Evolutionary conservation across 805 yeast genomes (phyloP), one percentile per base, ranked within the genome.

Genomic region (Peterozyma toletana): DNA sequence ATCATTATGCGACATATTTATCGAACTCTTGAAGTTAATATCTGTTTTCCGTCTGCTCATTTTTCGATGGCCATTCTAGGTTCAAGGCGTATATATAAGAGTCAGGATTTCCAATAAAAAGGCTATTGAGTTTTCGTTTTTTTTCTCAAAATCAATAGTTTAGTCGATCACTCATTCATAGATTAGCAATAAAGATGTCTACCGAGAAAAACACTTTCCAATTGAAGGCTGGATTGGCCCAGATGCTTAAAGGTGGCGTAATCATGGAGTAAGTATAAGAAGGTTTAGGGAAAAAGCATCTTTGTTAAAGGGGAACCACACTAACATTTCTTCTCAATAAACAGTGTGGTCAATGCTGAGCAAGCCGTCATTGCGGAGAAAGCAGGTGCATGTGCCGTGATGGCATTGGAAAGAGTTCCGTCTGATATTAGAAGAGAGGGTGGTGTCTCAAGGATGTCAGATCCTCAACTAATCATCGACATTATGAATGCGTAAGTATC

Each of bases 321-420:
- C 27, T 21, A 21, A 21, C 27, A 21, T 21, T 7, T 21, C 7
- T 21, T 7, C 7, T 5, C 4, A 21, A 33, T 11, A 4, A n/a
- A 15, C 35, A 56, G 59, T 57, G 93, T 84, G 34, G 87, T 84
- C 47, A 83, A 71, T 47, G 81, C 82, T 33, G 93, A 86, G 55
- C 93, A 86, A 64, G 95, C 95, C 17, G 60, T 69, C 37, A 76
- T 86, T 42, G 95, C 95, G 18, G 91, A 86, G 61, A 70, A 66
- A 43, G 91, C 95, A 3, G 95, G 95, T 48, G 95, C 95, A 11
- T 83, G 86, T 65, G 91, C 95, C 11, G 95, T 86, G 17, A 86
- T 86, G 95, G 95, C 95, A 4, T 70, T 86, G 50, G 95, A 86
- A 64, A 68, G 83, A 53, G 86, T 86, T 46, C 95, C 95, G 10